Conservation (phyloP, 306 rosid genomes). For the Styphnolobium japonicum region DNA sequence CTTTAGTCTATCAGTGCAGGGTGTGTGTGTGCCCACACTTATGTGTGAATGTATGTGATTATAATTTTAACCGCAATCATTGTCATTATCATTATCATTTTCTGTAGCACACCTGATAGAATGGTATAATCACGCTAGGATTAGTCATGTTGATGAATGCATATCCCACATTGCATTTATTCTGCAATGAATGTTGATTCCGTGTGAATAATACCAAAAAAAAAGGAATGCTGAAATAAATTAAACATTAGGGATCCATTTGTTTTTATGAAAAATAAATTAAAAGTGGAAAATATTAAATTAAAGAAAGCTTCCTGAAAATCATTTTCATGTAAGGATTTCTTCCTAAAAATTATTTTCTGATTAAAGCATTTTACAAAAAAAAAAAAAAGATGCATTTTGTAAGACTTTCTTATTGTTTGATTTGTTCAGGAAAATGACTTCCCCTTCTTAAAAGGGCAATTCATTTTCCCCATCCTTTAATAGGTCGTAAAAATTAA, state of each 20-base stretch:
- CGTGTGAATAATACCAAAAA: neutral
- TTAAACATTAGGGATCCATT: neutral
- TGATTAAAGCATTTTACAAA: neutral
- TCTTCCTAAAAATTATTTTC: neutral
- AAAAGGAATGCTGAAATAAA: neutral
- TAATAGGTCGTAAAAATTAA: neutral
- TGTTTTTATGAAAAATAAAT: neutral
- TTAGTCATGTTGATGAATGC: constrained; percentile 74
- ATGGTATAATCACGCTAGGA: constrained; percentile 65
- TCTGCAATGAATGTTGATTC: constrained; percentile 44
- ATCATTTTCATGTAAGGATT: neutral
- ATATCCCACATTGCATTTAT: constrained; percentile 82
- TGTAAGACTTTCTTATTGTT: neutral
- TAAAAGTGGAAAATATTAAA: neutral
- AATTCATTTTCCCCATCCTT: neutral
- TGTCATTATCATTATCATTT: neutral
- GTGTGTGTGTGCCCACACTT: neutral
- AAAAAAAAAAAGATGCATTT: neutral
- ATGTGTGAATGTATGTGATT: neutral
- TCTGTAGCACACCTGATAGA: constrained; percentile 47
- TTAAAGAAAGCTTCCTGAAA: neutral
- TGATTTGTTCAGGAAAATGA: neutral
- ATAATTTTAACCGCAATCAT: neutral
- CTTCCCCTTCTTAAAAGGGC: neutral
- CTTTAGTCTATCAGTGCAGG: neutral